Evolutionary conservation across 2,329 filamentous ascomycete species (phyloP).

Genomic region (Coleophoma eucalyptorum): DNA sequence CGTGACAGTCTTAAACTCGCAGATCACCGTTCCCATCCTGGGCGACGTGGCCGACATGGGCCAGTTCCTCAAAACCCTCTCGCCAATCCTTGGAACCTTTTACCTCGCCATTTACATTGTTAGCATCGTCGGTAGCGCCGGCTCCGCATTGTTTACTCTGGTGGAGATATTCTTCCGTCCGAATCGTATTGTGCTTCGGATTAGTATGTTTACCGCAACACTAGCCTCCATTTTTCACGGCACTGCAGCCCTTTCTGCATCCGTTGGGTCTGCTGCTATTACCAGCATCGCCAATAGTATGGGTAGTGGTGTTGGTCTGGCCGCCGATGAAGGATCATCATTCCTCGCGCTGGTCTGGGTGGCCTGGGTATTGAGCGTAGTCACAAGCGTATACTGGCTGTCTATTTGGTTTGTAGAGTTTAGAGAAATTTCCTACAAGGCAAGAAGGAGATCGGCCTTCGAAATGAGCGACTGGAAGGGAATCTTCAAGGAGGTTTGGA

Average conservation of each 20-base stretch:
- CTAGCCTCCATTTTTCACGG: neutral
- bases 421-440: neutral
- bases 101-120: neutral
- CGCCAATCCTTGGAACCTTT: neutral
- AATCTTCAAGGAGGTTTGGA: neutral
- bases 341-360: neutral
- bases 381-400: neutral
- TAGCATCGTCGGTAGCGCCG: neutral
- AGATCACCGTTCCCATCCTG: neutral
- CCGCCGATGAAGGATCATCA: neutral
- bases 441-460: neutral
- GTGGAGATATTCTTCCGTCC: neutral
- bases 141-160: neutral
- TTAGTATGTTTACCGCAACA: neutral
- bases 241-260: neutral
- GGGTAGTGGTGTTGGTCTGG: neutral
- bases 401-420: neutral
- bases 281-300: neutral
- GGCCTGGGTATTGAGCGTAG: neutral
- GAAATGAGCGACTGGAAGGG: neutral
- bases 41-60: neutral
- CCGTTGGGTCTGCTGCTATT: neutral
- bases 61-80: neutral
- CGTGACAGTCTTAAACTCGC: neutral
- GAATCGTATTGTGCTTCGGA: neutral